A percentile compares a stretch with the other conserved stretches of the same genome.
Evolutionary conservation across 352 stramenopile genomes (phyloP).

Genomic region (Pythium scleroteichum): DNA sequence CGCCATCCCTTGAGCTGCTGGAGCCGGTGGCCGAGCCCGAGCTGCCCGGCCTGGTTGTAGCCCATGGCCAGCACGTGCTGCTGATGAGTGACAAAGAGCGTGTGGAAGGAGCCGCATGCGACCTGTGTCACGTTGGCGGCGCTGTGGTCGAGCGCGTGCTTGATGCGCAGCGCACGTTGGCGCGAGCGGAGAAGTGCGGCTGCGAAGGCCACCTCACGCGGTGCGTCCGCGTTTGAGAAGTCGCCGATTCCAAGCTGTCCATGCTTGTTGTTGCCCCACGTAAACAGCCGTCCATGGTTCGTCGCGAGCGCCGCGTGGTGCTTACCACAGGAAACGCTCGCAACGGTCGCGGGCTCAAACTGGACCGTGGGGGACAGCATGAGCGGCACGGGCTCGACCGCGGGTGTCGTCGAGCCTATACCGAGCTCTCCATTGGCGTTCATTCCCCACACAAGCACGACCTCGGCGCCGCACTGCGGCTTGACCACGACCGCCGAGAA

Average conservation of each 20-base stretch:
- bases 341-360: constrained; percentile 41
- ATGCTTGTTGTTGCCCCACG: constrained; percentile 77
- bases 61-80: constrained; percentile 77
- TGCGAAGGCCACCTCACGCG: constrained; percentile 57
- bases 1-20: constrained; percentile 67
- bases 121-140: constrained; percentile 67
- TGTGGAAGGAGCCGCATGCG: constrained; percentile 67
- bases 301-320: constrained; percentile 71
- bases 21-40: constrained; percentile 64
- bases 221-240: constrained; percentile 43
- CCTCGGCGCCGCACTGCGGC: constrained; percentile 34
- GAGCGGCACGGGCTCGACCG: constrained; percentile 40
- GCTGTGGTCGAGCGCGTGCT: constrained; percentile 47
- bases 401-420: constrained; percentile 40
- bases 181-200: constrained; percentile 46
- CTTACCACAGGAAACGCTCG: constrained; percentile 66
- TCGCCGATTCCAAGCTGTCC: constrained; percentile 66
- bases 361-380: constrained; percentile 33
- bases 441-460: constrained; percentile 52
- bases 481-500: constrained; percentile 60
- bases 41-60: constrained; percentile 77
- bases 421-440: constrained; percentile 66
- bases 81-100: constrained; percentile 75
- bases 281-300: constrained; percentile 59
- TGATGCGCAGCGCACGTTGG: constrained; percentile 53